Base-by-base conservation (phyloP, 345 rosid genomes). In the Citrus glauca region DNA sequence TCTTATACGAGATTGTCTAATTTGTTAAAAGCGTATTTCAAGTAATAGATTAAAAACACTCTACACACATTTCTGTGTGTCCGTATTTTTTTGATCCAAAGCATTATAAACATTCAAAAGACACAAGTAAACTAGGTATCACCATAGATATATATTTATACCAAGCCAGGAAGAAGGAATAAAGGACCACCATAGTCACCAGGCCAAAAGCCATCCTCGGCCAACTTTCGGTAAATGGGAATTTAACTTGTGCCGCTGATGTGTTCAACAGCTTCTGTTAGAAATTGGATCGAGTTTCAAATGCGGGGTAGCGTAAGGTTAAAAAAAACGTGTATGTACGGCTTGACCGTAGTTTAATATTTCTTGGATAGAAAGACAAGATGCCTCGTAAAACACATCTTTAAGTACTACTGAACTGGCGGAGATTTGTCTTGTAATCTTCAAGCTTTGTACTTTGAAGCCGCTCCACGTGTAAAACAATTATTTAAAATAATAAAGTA, bases 151-250 rank as follows among this genome's bases (percentile, higher is more conserved):
- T 4, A 32, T 32, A 32, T 0, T 0, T 32, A 32, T 83, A 88
- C 97, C 91, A 93, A 61, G 60, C 82, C 86, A 14, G 97, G 95
- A 6, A 91, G 73, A 68, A 93, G 95, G 75, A 93, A 93, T 61
- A 93, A 66, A 77, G 97, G 95, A 9, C 95, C 97, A n/a, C 91
- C 97, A 65, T 89, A 93, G 70, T 93, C 97, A 59, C 86, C 90
- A 14, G 97, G 93, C 97, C 94, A 90, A 74, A 91, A 91, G 0
- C 98, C 98, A 85, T 89, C 92, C 19, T 88, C 82, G 4, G 85
- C 35, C 77, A n/a, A n/a, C n/a, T n/a, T n/a, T n/a, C n/a, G 72
- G 76, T 28, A 30, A 42, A 2, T 28, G 40, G 40, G 45, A 73
- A 42, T 16, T 61, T 13, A 30, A 9, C 55, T 2, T 20, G 55